Conservation (phyloP, 208 protist species). For the Porcisia hertigi region DNA sequence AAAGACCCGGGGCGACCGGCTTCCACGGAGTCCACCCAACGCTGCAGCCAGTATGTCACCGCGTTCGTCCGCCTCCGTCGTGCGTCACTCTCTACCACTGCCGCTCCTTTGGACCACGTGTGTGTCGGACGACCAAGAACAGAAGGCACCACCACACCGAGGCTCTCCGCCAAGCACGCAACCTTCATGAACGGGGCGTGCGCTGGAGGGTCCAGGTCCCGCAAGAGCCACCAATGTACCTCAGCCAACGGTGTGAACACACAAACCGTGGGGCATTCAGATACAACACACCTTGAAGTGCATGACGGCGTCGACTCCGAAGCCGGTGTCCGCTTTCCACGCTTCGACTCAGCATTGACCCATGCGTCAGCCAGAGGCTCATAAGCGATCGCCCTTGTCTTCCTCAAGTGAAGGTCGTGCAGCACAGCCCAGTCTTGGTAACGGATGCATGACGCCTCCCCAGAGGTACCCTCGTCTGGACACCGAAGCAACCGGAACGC, state of each 20-base stretch:
- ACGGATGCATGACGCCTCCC: constrained; percentile 9
- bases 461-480: not conserved
- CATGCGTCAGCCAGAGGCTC: constrained; percentile 2
- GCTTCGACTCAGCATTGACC: not conserved
- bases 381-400: not conserved
- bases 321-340: not conserved
- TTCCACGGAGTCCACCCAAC: constrained; percentile 19
- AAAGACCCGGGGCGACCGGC: not conserved
- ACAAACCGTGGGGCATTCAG: not conserved
- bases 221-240: constrained; percentile 29
- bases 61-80: not conserved
- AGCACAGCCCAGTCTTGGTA: constrained; percentile 24
- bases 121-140: constrained; percentile 15
- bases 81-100: not conserved
- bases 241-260: constrained; percentile 23
- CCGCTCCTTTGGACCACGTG: not conserved
- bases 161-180: not conserved
- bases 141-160: constrained; percentile 16
- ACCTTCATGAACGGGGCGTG: not conserved
- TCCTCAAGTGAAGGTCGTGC: not conserved
- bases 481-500: not conserved
- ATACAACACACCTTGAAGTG: no score
- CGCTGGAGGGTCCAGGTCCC: not conserved
- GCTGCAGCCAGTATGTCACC: constrained; percentile 18
- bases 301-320: not conserved